phyloP scores from a whole-genome alignment of 495 filamentous ascomycete genomes.

The Annulohypoxylon bovei region DNA sequence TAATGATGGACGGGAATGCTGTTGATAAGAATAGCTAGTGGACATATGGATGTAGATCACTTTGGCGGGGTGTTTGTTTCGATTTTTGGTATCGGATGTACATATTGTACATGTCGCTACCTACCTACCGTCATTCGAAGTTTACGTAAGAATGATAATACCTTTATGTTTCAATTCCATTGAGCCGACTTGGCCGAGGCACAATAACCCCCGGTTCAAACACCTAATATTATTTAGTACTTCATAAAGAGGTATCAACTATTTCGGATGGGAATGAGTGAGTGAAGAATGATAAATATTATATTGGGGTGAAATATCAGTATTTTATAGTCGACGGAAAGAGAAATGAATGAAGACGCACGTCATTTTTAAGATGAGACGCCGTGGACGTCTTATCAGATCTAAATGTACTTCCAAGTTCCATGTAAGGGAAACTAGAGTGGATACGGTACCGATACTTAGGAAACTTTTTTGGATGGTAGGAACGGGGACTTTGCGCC shows the following conservation, averaged over 20 bases:
- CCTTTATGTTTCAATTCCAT: constrained; percentile 21
- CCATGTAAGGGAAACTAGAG: too few species aligned
- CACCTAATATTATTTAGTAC: not conserved
- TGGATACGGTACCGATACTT: constrained; percentile 23
- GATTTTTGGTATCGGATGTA: not conserved
- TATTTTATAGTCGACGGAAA: not conserved
- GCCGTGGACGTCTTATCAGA: constrained; percentile 5
- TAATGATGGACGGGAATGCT: not conserved
- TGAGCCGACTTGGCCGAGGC: constrained; percentile 36
- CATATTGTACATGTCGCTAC: too few species aligned
- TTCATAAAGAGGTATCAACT: not conserved
- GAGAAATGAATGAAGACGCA: not conserved
- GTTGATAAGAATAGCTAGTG: not conserved
- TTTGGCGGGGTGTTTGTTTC: constrained; percentile 15
- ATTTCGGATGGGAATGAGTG: not conserved
- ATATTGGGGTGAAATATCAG: not conserved
- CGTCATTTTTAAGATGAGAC: not conserved
- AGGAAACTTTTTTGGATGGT: not conserved
- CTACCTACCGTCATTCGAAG: not conserved
- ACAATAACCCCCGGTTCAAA: constrained; percentile 7
- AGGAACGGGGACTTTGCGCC: not conserved
- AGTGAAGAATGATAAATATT: not conserved
- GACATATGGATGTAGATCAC: not conserved
- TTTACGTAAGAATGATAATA: not conserved
- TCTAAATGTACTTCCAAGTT: constrained; percentile 3